Evolutionary conservation across 2,329 filamentous ascomycete genomes (phyloP), one percentile per base, ranked within the genome.

Genomic region (Ophiostoma sp.): DNA sequence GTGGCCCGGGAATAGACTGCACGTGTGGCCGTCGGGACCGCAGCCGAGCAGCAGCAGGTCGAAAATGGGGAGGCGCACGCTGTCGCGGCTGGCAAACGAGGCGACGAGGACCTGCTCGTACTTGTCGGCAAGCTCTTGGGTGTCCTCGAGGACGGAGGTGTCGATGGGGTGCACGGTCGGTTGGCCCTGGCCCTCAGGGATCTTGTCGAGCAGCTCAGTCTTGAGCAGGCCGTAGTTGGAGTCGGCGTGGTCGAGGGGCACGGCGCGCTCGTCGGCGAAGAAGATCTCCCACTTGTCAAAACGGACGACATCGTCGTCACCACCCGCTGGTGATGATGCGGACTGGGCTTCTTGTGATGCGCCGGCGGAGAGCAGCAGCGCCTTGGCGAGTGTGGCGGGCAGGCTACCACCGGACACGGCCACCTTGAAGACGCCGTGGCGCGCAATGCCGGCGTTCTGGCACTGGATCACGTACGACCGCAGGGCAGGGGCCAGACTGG

Each of bases 271-370:
- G 81, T 99, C 96, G 80, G 95, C 95, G 83, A 98, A 98, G 87
- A 98, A 99, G 80, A 99, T 93, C 80, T 98, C 93, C 96, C 96
- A 99, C 82, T 93, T 94, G 81, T 87, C 86, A 83, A 97, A 97
- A 78, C 92, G 86, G 77, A 95, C 83, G 3, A 85, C 87, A 80
- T 94, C 93, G 73, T 91, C 81, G 57, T 83, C 80, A 11, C 83
- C 12, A 33, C 11, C 66, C 39, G 83, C 19, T 33, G 70, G 19
- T 52, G 69, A 25, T 25, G 70, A 6, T 33, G n/a, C n/a, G 15
- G 19, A 22, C 5, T 12, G 25, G 1, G 66, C 42, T 3, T 45
- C 36, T 66, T 66, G 61, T 66, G 61, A 45, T 66, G 59, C 28
- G 55, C 55, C 28, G 25, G 12, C 17, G 84, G 78, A 88, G 79